Conservation (phyloP, 495 filamentous ascomycete species). For the Penicillium chermesinum region DNA sequence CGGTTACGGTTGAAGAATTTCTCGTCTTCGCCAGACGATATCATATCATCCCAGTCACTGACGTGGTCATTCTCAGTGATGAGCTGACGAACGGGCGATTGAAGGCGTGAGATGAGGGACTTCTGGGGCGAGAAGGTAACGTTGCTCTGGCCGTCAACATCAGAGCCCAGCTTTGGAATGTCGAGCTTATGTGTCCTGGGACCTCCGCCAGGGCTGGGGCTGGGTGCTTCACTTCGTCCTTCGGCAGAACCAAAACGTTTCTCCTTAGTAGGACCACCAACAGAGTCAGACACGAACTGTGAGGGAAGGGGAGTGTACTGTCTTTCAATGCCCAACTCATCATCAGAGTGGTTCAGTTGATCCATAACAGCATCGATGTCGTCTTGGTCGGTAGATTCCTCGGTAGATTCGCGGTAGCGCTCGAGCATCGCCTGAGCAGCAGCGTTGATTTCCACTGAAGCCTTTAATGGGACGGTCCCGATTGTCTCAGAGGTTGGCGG, state of each 20-base stretch:
- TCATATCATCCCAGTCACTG: slow-evolving; percentile 88
- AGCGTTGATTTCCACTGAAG: not conserved
- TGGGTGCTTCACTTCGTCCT: slow-evolving; percentile 66
- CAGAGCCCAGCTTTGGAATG: slow-evolving; percentile 41
- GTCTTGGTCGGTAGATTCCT: slow-evolving; percentile 56
- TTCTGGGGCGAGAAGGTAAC: slow-evolving; percentile 39
- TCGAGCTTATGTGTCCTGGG: slow-evolving; percentile 40
- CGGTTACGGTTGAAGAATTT: slow-evolving; percentile 67
- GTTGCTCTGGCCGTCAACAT: slow-evolving; percentile 34
- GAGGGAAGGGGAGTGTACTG: slow-evolving; percentile 38
- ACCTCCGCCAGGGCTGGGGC: slow-evolving; percentile 65
- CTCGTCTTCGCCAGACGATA: slow-evolving; percentile 74
- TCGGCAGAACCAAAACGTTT: slow-evolving; percentile 51
- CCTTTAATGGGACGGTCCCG: not conserved
- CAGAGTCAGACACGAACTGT: slow-evolving; percentile 24
- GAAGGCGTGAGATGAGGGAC: slow-evolving; percentile 33
- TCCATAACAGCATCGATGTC: slow-evolving; percentile 86
- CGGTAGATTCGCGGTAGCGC: slow-evolving; percentile 19
- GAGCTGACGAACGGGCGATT: slow-evolving; percentile 60
- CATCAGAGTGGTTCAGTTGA: slow-evolving; percentile 63
- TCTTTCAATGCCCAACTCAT: slow-evolving; percentile 66
- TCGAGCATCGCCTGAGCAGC: slow-evolving; percentile 12
- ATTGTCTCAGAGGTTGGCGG: slow-evolving; percentile 7
- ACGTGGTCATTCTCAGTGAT: slow-evolving; percentile 61
- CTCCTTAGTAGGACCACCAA: slow-evolving; percentile 46